phyloP scores from a whole-genome alignment of 768 basidiomycete genomes.

The Termitomyces sp. region DNA sequence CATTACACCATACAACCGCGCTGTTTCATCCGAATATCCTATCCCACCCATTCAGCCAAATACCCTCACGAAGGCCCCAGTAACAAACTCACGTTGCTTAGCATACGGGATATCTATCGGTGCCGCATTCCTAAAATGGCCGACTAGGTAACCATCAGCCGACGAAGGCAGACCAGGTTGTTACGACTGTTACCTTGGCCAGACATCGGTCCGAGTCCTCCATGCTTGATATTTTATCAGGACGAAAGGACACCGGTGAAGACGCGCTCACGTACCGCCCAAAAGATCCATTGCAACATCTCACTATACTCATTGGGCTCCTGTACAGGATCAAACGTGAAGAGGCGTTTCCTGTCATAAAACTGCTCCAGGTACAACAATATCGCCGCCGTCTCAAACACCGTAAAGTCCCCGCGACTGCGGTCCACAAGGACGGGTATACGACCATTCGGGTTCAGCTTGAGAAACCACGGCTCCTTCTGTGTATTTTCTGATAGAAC shows the following conservation, averaged over 20 bases:
- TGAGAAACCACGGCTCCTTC: slow-evolving; percentile 32
- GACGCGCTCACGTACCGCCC: slow-evolving; percentile 20
- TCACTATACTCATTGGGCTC: slow-evolving; percentile 32
- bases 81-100: slow-evolving; percentile 8
- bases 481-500: slow-evolving; percentile 16
- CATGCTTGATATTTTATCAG: slow-evolving; percentile 7
- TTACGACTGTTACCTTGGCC: slow-evolving; percentile 16
- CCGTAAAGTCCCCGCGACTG: slow-evolving; percentile 26
- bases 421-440: slow-evolving; percentile 34
- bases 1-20: slow-evolving; percentile 44
- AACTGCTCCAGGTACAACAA: slow-evolving; percentile 39
- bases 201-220: slow-evolving; percentile 18
- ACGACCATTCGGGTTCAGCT: slow-evolving; percentile 38
- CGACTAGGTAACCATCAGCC: background rate
- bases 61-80: background rate
- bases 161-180: background rate
- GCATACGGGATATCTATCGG: slow-evolving; percentile 17
- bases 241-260: background rate
- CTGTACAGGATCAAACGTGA: slow-evolving; percentile 32
- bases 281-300: slow-evolving; percentile 47
- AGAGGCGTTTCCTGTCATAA: slow-evolving; percentile 39
- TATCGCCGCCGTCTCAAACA: slow-evolving; percentile 45
- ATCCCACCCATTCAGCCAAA: background rate
- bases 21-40: slow-evolving; percentile 45
- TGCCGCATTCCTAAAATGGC: slow-evolving; percentile 12